Base-by-base conservation (phyloP, 345 rosid species). In the Raphanus sativus region DNA sequence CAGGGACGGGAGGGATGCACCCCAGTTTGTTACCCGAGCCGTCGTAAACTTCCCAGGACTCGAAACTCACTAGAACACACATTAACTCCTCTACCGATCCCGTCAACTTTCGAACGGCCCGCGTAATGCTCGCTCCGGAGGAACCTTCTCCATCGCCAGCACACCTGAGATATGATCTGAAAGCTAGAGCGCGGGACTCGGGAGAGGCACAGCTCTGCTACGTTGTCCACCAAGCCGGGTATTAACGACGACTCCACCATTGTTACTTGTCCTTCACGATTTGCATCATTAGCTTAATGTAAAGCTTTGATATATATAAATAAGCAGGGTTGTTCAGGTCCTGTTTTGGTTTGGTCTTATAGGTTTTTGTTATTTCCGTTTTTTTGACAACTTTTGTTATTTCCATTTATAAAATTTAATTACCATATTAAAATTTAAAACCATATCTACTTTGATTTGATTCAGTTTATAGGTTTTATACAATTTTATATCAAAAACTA, bases 401-500 rank as follows among this genome's bases (percentile, higher is more conserved):
- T 28, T 28, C 30, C 30, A 4, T 28, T 28, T 28, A 28, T 28
- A 28, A 28, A 28, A 28, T 3, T 28, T 28, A 28, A 28, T 28
- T 28, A 28, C 30, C 30, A 28, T 28, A 28, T 28, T 21, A 21
- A 21, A 21, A 21, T 1, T 21, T 21, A 21, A 21, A 21, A 21
- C 21, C 21, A 21, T 21, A 21, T 21, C 21, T 21, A 21, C 21
- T 21, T 21, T 21, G 21, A 21, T 21, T 21, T 21, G 21, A 21
- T 21, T 21, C 21, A 21, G 21, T 21, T 21, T 21, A 21, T 21
- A n/a, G n/a, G n/a, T n/a, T 28, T 28, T 93, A 0, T 76, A 58
- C 32, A 1, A 5, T 33, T 33, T 33, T 33, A 33, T 33, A 33
- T 1, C 36, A 8, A 8, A 36, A 36, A 8, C 11, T 7, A 36